A percentile compares a stretch with the other conserved stretches of the same genome.
These are phyloP conservation scores for Cercophora sp. DNA, from an alignment of 495 filamentous ascomycete species.

Conservation along the genomic window DNA sequence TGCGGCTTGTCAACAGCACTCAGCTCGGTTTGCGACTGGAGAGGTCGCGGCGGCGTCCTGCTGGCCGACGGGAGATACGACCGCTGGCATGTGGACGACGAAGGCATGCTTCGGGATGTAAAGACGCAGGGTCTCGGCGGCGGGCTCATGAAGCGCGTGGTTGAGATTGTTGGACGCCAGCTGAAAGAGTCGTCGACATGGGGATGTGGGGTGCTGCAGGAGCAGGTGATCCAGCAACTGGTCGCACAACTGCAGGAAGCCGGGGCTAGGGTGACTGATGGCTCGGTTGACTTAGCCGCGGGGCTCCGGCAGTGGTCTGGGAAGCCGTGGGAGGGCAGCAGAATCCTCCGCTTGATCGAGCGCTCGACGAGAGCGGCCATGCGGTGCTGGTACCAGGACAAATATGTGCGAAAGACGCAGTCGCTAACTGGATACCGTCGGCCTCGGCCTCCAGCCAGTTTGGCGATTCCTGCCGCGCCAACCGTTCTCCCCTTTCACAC, in stretches of 20 bases:
- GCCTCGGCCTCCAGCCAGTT: slow-evolving; percentile 67
- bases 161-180: slow-evolving; percentile 89
- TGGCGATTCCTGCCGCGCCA: slow-evolving; percentile 83
- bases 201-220: slow-evolving; percentile 72
- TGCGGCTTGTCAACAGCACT: slow-evolving; percentile 94
- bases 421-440: slow-evolving; percentile 61
- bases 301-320: slow-evolving; percentile 67
- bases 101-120: slow-evolving; percentile 78
- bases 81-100: slow-evolving; percentile 90
- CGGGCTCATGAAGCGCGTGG: slow-evolving; percentile 94
- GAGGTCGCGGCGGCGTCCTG: slow-evolving; percentile 79
- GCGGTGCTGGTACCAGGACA: slow-evolving; percentile 87
- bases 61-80: slow-evolving; percentile 69
- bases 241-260: slow-evolving; percentile 42
- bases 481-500: slow-evolving; percentile 99
- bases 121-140: slow-evolving; percentile 53
- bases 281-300: slow-evolving; percentile 28
- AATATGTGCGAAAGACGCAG: slow-evolving; percentile 61
- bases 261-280: slow-evolving; percentile 22
- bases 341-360: slow-evolving; percentile 81
- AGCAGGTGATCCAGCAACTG: slow-evolving; percentile 40
- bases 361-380: slow-evolving; percentile 70
- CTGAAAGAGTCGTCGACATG: slow-evolving; percentile 82
- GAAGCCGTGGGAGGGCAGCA: slow-evolving; percentile 81
- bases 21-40: slow-evolving; percentile 96